phyloP scores from a whole-genome alignment of 148 eudicot species.

The Rhododendron ovatum region DNA sequence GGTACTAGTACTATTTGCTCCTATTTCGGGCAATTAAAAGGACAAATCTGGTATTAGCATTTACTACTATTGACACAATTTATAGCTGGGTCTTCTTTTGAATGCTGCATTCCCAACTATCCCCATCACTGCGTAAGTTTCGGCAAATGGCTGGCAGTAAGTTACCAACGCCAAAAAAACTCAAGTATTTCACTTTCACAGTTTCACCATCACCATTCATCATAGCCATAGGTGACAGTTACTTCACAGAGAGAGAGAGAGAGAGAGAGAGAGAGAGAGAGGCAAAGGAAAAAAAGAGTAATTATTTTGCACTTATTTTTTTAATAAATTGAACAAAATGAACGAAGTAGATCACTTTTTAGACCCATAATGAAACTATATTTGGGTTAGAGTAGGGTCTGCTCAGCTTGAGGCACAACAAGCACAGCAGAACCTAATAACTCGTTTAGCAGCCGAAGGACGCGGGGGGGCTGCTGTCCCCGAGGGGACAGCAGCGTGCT shows the following conservation, averaged over 20 bases:
- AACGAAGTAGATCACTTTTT: too few relatives aligned
- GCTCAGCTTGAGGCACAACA: too few relatives aligned
- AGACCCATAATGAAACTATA: too few relatives aligned
- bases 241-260: background rate
- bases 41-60: background rate
- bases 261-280: background rate
- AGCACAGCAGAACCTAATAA: too few relatives aligned
- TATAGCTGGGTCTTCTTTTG: background rate
- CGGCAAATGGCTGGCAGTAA: background rate
- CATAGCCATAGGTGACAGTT: background rate
- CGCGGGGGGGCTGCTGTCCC: too few relatives aligned
- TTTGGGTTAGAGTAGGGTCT: too few relatives aligned
- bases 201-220: background rate
- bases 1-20: background rate
- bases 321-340: too few relatives aligned
- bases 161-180: background rate
- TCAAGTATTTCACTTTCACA: background rate
- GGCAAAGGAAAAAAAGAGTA: background rate
- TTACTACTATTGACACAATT: background rate
- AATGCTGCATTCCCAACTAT: background rate
- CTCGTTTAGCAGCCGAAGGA: too few relatives aligned
- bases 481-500: too few relatives aligned
- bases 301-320: too few relatives aligned
- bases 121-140: background rate
- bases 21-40: background rate